phyloP scores from a whole-genome alignment of 306 rosid genomes.

The Dalbergia cochinchinensis region DNA sequence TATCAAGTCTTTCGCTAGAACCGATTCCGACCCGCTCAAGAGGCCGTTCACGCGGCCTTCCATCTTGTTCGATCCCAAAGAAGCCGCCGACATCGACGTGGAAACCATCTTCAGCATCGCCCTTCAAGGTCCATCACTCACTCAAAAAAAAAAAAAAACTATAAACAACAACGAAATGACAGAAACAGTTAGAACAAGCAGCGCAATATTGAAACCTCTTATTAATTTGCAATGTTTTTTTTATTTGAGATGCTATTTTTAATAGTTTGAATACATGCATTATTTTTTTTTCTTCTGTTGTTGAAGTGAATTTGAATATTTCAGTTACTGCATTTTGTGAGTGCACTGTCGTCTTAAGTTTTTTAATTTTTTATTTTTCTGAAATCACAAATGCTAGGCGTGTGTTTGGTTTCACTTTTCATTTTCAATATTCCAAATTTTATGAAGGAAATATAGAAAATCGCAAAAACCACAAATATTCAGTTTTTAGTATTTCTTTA shows the following conservation, averaged over 20 bases:
- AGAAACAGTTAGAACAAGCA: background rate
- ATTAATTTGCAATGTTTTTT: no score
- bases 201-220: background rate
- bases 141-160: background rate
- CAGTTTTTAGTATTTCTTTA: no score
- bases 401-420: no score
- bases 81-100: slow-evolving; percentile 77
- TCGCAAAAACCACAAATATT: no score
- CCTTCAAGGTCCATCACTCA: slow-evolving; percentile 58
- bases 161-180: background rate
- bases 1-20: slow-evolving; percentile 58
- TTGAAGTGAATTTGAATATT: background rate
- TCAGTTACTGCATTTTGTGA: no score
- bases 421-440: no score
- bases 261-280: background rate
- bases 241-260: background rate
- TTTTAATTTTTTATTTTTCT: no score
- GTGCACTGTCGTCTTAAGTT: no score
- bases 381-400: no score
- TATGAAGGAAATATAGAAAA: no score
- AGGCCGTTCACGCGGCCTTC: slow-evolving; percentile 89
- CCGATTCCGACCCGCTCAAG: slow-evolving; percentile 64
- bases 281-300: no score
- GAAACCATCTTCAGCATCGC: slow-evolving; percentile 68
- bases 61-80: slow-evolving; percentile 75